Evolutionary conservation across 1,284 basidiomycete genomes (phyloP), one percentile per base, ranked within the genome.

Genomic region (Rhodotorula sp.): DNA sequence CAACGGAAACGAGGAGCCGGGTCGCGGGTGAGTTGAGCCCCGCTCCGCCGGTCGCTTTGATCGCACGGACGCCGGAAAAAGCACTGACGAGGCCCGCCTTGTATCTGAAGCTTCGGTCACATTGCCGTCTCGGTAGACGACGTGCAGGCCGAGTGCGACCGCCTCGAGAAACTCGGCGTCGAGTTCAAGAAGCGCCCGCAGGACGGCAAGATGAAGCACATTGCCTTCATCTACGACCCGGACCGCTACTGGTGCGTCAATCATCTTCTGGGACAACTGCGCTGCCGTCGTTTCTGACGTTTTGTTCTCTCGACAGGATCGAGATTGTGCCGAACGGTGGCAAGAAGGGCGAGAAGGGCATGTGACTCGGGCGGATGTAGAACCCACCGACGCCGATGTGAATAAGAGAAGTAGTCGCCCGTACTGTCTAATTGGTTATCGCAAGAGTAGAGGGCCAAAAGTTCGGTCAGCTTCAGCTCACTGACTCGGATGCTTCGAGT

Each of bases 171-270:
- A 71, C 85, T 93, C 26, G 89, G 89, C 10, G 93, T 95, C 55
- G 83, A 84, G 65, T 97, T 95, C 84, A 91, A 95, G 86, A 97
- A 97, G 85, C 87, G 86, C 70, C 89, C 88, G 7, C 93, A 95
- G 67, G 60, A 61, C 47, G 59, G 58, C n/a, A n/a, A 47, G 14
- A 59, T 45, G 59, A 31, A 43, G 59, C 56, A 90, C 77, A 90
- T 93, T 73, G 93, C 93, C 3, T 95, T 97, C 81, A 89, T 93
- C 78, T 62, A 66, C 56, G 66, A 67, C 61, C 66, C 66, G 47
- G 66, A 67, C 66, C n/a, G 28, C 26, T 67, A 67, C 60, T 67
- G 66, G 59, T 54, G 16, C 26, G 59, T 6, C 2, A 6, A 1
- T 5, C 19, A 12, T 3, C 57, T 26, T 21, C 16, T 54, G 56